Conservation (phyloP, 2,329 filamentous ascomycete species). For the Hortaea werneckii region DNA sequence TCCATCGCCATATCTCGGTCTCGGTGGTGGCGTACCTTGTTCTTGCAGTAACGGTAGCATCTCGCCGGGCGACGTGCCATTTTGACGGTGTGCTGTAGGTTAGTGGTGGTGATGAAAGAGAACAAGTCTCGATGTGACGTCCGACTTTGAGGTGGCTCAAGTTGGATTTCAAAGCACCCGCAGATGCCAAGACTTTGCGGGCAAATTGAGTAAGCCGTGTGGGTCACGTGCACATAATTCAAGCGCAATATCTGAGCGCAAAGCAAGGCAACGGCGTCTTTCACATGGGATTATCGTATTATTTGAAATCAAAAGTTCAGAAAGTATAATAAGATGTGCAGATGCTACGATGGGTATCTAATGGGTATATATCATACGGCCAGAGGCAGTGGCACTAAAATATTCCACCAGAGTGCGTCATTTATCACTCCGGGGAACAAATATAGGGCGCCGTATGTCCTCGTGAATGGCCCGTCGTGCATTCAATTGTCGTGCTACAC, state of each 20-base stretch:
- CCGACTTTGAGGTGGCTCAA: neutral
- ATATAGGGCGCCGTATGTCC: neutral
- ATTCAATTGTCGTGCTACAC: neutral
- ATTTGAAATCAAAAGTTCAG: no score
- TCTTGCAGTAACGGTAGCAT: constrained; percentile 99
- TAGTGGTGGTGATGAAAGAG: neutral
- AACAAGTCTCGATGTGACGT: neutral
- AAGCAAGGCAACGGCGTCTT: neutral
- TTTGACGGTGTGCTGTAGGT: constrained; percentile 53
- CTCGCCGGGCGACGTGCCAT: constrained; percentile 99
- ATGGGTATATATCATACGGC: no score
- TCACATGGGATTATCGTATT: no score
- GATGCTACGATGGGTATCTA: neutral
- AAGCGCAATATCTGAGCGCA: neutral
- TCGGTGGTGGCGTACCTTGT: constrained; percentile 64
- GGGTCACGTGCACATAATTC: neutral
- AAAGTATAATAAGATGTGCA: neutral
- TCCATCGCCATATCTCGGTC: constrained; percentile 5
- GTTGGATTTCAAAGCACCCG: constrained; percentile 1
- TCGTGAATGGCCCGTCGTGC: neutral
- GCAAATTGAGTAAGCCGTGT: neutral
- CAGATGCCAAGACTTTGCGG: constrained; percentile 2
- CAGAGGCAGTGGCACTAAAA: no score
- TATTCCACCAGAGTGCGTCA: no score
- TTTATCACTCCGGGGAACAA: no score